Conservation (phyloP, 768 basidiomycete genomes). For the Lactarius vividus region DNA sequence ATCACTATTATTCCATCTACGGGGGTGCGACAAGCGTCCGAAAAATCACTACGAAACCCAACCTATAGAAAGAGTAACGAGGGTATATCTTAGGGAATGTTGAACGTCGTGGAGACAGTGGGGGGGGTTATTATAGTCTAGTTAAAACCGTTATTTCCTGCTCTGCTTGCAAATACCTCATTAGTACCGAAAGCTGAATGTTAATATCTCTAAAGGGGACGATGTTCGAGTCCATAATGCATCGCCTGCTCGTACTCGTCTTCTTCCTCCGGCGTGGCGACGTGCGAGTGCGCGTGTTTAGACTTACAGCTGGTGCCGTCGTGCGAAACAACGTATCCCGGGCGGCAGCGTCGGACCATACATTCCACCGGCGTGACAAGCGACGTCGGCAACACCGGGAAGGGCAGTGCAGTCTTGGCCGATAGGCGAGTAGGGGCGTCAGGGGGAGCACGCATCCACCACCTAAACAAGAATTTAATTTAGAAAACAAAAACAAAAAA, state of each 20-base stretch:
- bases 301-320: conserved; percentile 29
- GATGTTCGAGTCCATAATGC: conserved; percentile 31
- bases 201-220: conserved; percentile 23
- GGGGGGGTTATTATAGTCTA: neutral
- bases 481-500: too few relatives aligned
- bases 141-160: neutral
- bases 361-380: conserved; percentile 46
- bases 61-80: neutral
- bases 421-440: conserved; percentile 30
- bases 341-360: conserved; percentile 44
- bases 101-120: neutral
- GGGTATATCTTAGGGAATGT: neutral
- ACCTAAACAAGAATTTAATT: conserved; percentile 24
- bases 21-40: neutral
- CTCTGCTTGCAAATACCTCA: neutral
- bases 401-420: conserved; percentile 53
- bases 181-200: neutral
- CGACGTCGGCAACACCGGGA: conserved; percentile 47
- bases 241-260: conserved; percentile 17
- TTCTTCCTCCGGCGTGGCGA: neutral
- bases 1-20: too few relatives aligned
- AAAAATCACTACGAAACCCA: neutral
- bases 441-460: conserved; percentile 46
- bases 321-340: conserved; percentile 36
- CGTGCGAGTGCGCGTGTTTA: neutral